phyloP scores from a whole-genome alignment of 495 filamentous ascomycete species.

The Gamarada debralockiae region DNA sequence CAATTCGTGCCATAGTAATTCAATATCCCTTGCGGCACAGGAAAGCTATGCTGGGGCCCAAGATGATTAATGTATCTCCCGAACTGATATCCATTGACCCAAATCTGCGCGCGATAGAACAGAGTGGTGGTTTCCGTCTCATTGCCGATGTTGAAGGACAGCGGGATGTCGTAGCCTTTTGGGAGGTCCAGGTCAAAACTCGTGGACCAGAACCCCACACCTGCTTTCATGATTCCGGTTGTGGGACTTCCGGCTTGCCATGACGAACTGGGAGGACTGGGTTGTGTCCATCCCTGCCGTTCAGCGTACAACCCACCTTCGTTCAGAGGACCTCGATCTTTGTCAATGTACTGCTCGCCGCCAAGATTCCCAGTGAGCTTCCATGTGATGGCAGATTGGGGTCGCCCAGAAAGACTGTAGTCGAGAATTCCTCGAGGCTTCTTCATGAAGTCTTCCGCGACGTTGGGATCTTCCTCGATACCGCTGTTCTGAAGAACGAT shows the following conservation, averaged over 20 bases:
- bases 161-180: not conserved
- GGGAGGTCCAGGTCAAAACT: not conserved
- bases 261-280: constrained; percentile 40
- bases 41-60: constrained; percentile 40
- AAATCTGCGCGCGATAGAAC: constrained; percentile 37
- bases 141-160: not conserved
- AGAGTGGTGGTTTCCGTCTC: not conserved
- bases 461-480: not conserved
- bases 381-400: constrained; percentile 50
- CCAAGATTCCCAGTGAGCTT: constrained; percentile 76
- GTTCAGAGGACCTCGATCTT: constrained; percentile 64
- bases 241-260: not conserved
- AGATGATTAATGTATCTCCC: constrained; percentile 41
- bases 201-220: not conserved
- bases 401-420: constrained; percentile 35
- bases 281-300: constrained; percentile 64
- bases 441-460: constrained; percentile 43
- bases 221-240: not conserved
- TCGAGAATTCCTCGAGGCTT: constrained; percentile 49
- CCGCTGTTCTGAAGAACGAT: constrained; percentile 1
- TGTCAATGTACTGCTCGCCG: constrained; percentile 64
- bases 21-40: constrained; percentile 39
- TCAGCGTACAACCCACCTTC: constrained; percentile 70
- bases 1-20: constrained; percentile 37
- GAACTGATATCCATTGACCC: constrained; percentile 63